Conservation (phyloP, 257 asterid genomes). For the Misopates orontium region DNA sequence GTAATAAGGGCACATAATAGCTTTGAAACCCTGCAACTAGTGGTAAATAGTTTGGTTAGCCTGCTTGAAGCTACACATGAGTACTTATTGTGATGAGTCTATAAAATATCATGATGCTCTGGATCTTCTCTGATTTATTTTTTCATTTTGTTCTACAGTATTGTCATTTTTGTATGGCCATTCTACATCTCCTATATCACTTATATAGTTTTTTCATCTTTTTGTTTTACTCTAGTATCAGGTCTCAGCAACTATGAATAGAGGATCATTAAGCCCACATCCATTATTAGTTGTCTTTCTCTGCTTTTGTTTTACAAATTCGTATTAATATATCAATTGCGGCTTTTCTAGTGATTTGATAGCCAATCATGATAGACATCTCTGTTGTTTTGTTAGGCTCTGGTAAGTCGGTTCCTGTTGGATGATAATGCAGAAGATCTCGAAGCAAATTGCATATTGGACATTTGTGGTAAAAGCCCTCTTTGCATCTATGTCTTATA, state of each 20-base stretch:
- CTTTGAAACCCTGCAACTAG: background rate
- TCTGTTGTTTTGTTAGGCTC: conserved; percentile 54
- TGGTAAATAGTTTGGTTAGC: no score
- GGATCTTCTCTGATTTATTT: no score
- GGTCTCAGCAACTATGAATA: conserved; percentile 3
- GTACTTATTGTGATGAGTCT: no score
- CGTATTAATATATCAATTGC: background rate
- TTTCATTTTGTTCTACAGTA: no score
- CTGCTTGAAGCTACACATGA: no score
- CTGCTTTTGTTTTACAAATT: background rate
- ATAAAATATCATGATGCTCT: no score
- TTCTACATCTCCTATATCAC: background rate
- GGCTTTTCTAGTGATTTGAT: conserved; percentile 16
- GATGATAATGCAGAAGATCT: conserved; percentile 62
- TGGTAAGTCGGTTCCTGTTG: conserved; percentile 79
- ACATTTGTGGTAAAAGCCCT: conserved; percentile 45
- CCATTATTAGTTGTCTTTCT: conserved; percentile 1
- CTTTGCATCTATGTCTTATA: conserved; percentile 7
- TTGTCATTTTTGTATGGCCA: no score
- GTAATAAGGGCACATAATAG: background rate
- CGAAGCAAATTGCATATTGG: conserved; percentile 45
- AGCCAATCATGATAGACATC: conserved; percentile 21
- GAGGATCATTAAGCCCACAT: conserved; percentile 10
- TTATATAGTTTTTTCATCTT: background rate
- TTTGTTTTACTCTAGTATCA: background rate